These are phyloP conservation scores for Populus alba DNA, from an alignment of 345 rosid species.

Conservation along the genomic window DNA sequence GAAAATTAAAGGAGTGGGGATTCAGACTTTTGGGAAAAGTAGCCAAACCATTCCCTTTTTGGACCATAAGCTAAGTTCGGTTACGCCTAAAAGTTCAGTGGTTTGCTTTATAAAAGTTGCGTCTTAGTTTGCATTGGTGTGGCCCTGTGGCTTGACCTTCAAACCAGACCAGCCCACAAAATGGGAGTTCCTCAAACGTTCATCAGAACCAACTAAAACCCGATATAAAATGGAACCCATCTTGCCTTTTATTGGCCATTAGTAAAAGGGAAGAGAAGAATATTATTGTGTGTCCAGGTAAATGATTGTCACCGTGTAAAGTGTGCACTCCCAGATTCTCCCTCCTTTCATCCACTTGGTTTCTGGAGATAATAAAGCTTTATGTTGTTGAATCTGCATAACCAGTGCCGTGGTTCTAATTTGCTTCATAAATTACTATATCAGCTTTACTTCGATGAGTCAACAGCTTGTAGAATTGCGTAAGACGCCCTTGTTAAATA, in stretches of 20 bases:
- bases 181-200: not conserved
- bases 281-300: too few species aligned
- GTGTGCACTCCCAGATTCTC: too few species aligned
- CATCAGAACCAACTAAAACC: not conserved
- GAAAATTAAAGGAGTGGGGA: not conserved
- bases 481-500: too few species aligned
- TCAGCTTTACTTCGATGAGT: too few species aligned
- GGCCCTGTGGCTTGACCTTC: not conserved
- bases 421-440: too few species aligned
- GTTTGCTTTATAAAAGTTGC: not conserved
- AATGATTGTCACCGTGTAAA: too few species aligned
- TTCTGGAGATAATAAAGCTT: too few species aligned
- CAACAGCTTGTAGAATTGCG: too few species aligned
- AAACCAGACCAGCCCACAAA: not conserved
- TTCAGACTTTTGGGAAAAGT: not conserved
- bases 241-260: not conserved
- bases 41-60: not conserved
- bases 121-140: not conserved
- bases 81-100: not conserved
- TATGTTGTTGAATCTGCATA: too few species aligned
- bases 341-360: too few species aligned
- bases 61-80: not conserved
- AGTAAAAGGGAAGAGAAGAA: not conserved
- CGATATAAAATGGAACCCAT: not conserved
- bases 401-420: too few species aligned